Conservation (phyloP, 768 basidiomycete species). For the Lentinula sp. region DNA sequence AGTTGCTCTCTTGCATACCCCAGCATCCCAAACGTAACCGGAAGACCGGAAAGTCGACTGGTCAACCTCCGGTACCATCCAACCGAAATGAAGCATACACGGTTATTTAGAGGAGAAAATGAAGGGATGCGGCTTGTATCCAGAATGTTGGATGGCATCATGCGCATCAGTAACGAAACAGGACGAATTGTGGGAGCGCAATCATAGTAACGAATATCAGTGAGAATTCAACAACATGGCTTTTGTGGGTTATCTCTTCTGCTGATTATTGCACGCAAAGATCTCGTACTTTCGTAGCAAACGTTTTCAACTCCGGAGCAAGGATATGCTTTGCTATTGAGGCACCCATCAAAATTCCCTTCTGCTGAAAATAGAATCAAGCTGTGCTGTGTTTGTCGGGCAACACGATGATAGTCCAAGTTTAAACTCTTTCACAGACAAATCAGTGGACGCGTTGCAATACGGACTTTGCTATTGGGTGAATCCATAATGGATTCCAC, state of each 20-base stretch:
- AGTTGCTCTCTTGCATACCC: not conserved
- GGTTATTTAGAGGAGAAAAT: not conserved
- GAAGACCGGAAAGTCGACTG: not conserved
- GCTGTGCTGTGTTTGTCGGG: not conserved
- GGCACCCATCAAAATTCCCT: not conserved
- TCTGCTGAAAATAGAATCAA: not conserved
- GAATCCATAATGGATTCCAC: not conserved
- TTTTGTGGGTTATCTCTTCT: not conserved
- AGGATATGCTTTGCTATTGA: not conserved
- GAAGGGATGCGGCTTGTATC: not conserved
- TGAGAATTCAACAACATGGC: not conserved
- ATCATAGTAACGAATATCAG: not conserved
- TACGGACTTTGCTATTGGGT: not conserved
- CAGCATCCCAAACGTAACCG: not conserved
- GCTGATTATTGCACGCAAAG: not conserved
- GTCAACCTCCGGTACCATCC: not conserved
- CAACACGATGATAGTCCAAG: not conserved
- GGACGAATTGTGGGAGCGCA: not conserved
- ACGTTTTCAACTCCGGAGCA: not conserved
- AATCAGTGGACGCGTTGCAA: not conserved
- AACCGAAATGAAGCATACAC: not conserved
- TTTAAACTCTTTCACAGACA: not conserved
- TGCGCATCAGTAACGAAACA: not conserved
- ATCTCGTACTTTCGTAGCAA: not conserved
- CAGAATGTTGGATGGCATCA: not conserved